Conservation (phyloP, 2,329 filamentous ascomycete species). For the Talaromyces sp. region DNA sequence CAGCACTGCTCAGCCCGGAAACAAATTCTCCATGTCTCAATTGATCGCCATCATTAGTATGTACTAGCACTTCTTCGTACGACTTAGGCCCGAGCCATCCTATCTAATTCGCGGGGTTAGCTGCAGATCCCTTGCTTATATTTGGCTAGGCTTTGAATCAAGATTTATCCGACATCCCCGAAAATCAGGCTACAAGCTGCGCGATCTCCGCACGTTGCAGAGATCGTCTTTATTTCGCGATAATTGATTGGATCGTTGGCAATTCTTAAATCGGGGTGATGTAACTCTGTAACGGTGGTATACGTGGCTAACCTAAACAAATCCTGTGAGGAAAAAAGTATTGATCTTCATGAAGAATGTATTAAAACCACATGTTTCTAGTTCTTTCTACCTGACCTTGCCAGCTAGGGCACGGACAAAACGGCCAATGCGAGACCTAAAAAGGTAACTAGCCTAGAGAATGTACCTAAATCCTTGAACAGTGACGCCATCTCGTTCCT, state of each 20-base stretch:
- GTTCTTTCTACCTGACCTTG: not conserved
- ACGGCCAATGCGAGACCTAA: not conserved
- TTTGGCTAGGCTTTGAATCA: not conserved
- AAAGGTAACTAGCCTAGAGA: not conserved
- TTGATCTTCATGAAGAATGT: not conserved
- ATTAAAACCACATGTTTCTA: not conserved
- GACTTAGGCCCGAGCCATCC: not conserved
- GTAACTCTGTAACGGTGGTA: slow-evolving; percentile 5
- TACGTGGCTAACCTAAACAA: not conserved
- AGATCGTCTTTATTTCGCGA: not conserved
- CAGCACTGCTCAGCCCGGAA: not conserved
- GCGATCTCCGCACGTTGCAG: not conserved
- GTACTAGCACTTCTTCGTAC: not conserved
- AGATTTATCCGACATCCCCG: not conserved
- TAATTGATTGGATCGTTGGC: not conserved
- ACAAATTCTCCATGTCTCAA: not conserved
- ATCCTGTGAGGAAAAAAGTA: not conserved
- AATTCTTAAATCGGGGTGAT: not conserved
- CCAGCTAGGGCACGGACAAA: not conserved
- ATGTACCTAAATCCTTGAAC: not conserved
- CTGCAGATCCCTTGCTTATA: slow-evolving; percentile 4
- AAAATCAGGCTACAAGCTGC: not conserved
- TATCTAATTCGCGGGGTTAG: not conserved
- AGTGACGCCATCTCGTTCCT: not conserved
- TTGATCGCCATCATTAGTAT: not conserved